Evolutionary conservation across 2,329 filamentous ascomycete genomes (phyloP).

Genomic region (Hymenotorrendiella dingleyae): DNA sequence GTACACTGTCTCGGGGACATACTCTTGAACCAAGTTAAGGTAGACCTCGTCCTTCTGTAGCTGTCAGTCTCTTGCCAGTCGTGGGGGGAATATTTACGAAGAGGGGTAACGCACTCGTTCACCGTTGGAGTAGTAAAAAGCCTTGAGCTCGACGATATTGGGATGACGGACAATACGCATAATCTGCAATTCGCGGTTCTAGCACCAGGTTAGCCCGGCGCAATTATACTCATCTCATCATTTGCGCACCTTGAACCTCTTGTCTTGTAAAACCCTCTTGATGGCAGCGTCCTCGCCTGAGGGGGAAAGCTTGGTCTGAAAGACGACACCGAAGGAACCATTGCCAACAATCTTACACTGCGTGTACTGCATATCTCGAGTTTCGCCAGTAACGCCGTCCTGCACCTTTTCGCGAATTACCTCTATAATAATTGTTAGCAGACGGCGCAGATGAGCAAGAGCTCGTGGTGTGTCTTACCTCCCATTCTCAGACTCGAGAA

Average conservation of each 20-base stretch:
- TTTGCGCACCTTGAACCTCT: conserved; percentile 86
- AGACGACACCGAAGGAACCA: conserved; percentile 96
- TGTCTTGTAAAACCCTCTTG: conserved; percentile 97
- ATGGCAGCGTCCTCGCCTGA: conserved; percentile 97
- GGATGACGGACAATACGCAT: conserved; percentile 99
- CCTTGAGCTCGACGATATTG: conserved; percentile 98
- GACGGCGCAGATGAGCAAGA: conserved; percentile 8
- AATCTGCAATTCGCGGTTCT: conserved; percentile 99
- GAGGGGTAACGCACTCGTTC: conserved; percentile 68
- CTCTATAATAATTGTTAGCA: conserved; percentile 53
- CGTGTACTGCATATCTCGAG: conserved; percentile 94
- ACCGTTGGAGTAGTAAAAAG: conserved; percentile 99
- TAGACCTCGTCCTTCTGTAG: conserved; percentile 93
- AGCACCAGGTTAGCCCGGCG: conserved; percentile 29
- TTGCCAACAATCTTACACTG: conserved; percentile 99
- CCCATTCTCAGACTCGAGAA: conserved; percentile 91
- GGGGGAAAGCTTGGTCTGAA: conserved; percentile 98
- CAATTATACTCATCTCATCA: neutral
- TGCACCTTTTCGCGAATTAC: conserved; percentile 98
- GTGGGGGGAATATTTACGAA: conserved; percentile 9
- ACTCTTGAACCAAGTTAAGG: conserved; percentile 96
- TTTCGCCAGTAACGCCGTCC: conserved; percentile 94
- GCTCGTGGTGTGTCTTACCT: conserved; percentile 53
- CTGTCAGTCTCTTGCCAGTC: conserved; percentile 9
- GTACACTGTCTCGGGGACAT: conserved; percentile 97